Conservation (phyloP, 1,284 basidiomycete species). For the Mycena citricolor region DNA sequence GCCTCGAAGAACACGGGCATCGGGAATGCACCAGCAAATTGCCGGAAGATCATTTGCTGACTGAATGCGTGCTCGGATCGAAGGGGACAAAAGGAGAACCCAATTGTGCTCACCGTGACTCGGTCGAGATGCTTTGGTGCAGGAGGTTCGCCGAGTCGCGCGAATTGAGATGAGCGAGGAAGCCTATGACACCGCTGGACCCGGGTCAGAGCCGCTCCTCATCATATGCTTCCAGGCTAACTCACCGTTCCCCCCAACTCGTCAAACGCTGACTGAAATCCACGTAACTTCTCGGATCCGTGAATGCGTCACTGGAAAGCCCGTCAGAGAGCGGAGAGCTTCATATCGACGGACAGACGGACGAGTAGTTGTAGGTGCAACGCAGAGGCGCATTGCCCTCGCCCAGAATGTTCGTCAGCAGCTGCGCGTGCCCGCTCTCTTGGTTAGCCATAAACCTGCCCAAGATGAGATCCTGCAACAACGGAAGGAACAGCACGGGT, state of each 20-base stretch:
- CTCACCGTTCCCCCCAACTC: slow-evolving; percentile 61
- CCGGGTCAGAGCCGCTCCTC: too few relatives aligned
- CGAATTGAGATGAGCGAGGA: slow-evolving; percentile 62
- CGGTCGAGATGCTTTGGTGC: slow-evolving; percentile 61
- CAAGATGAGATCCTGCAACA: too few relatives aligned
- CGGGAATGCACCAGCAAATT: slow-evolving; percentile 63
- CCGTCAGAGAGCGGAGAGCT: too few relatives aligned
- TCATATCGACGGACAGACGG: too few relatives aligned
- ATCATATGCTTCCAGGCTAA: too few relatives aligned
- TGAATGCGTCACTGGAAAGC: slow-evolving; percentile 5
- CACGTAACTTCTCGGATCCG: background rate
- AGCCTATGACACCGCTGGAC: slow-evolving; percentile 61
- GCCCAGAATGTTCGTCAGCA: slow-evolving; percentile 51
- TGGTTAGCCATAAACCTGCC: slow-evolving; percentile 65
- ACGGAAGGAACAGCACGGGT: too few relatives aligned
- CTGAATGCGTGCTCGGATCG: too few relatives aligned
- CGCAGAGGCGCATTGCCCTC: slow-evolving; percentile 40
- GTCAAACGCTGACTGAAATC: slow-evolving; percentile 34
- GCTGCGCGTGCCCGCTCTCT: slow-evolving; percentile 53
- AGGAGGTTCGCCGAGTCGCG: slow-evolving; percentile 56
- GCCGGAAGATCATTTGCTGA: slow-evolving; percentile 69
- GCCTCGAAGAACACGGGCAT: slow-evolving; percentile 54
- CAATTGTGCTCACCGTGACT: too few relatives aligned
- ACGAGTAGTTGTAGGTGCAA: slow-evolving; percentile 65
- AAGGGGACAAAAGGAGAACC: too few relatives aligned